Conservation (phyloP, 2,329 filamentous ascomycete genomes). For the Dendryphion nanum region DNA sequence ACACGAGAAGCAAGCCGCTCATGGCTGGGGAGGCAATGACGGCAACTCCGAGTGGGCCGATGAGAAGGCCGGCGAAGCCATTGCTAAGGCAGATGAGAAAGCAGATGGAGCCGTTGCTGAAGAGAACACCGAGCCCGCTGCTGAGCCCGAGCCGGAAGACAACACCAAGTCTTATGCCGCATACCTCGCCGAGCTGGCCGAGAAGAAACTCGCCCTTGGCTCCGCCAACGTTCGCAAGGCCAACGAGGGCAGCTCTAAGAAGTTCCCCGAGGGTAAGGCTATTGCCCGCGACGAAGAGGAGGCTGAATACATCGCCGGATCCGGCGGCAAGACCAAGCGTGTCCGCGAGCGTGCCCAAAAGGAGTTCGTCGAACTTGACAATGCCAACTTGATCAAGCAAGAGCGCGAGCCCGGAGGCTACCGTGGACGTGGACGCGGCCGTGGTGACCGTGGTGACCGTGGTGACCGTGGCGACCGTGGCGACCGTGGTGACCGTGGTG, state of each 20-base stretch:
- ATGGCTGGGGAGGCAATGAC: slow-evolving; percentile 83
- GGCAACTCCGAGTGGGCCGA: slow-evolving; percentile 85
- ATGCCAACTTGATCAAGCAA: slow-evolving; percentile 52
- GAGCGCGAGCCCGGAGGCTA: slow-evolving; percentile 48
- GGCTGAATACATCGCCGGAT: slow-evolving; percentile 70
- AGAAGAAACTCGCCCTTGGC: slow-evolving; percentile 73
- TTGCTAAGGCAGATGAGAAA: slow-evolving; percentile 82
- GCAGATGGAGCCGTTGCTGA: slow-evolving; percentile 50
- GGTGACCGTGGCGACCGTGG: slow-evolving; percentile 53
- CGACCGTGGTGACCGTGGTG: slow-evolving; percentile 52
- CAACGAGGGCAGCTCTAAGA: slow-evolving; percentile 93
- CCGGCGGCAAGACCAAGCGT: slow-evolving; percentile 73
- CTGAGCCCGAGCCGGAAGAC: slow-evolving; percentile 65
- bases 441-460: slow-evolving; percentile 51
- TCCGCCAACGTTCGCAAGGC: slow-evolving; percentile 75
- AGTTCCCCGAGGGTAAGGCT: slow-evolving; percentile 84
- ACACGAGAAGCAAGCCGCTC: slow-evolving; percentile 81
- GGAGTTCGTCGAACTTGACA: slow-evolving; percentile 83
- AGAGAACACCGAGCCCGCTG: slow-evolving; percentile 42
- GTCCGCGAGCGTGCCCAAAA: slow-evolving; percentile 92
- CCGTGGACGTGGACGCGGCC: slow-evolving; percentile 47
- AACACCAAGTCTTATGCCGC: slow-evolving; percentile 88
- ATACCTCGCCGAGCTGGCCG: slow-evolving; percentile 75
- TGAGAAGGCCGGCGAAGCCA: slow-evolving; percentile 86
- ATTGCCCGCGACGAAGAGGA: slow-evolving; percentile 58